phyloP scores from a whole-genome alignment of 2,329 filamentous ascomycete genomes.

The Leptodontidium sp. region DNA sequence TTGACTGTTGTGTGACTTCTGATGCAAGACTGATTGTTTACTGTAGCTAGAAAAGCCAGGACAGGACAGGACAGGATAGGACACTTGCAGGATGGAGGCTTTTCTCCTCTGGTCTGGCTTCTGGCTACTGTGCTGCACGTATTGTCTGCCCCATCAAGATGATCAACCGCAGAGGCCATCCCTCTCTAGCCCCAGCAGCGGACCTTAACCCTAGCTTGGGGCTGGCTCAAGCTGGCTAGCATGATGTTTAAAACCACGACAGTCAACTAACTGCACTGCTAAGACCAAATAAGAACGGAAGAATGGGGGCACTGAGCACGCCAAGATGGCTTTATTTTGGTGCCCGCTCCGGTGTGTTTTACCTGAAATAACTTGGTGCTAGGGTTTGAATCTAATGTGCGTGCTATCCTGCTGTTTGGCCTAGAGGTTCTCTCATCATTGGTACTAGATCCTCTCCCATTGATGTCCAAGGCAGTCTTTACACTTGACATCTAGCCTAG shows the following conservation, averaged over 20 bases:
- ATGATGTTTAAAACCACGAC: slow-evolving; percentile 18
- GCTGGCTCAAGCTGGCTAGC: not conserved
- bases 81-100: not conserved
- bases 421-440: no score
- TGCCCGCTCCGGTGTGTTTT: not conserved
- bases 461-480: no score
- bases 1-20: slow-evolving; percentile 1
- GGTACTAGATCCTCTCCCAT: no score
- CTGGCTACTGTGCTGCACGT: no score
- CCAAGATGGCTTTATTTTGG: not conserved
- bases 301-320: not conserved
- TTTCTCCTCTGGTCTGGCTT: not conserved
- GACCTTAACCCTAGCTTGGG: not conserved
- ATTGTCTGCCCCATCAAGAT: not conserved
- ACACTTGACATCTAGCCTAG: no score
- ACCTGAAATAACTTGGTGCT: slow-evolving; percentile 3
- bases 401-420: no score
- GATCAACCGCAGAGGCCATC: slow-evolving; percentile 1
- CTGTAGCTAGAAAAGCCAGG: no score
- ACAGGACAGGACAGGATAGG: no score
- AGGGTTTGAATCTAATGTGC: no score
- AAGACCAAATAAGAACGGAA: not conserved
- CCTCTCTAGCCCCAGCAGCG: no score
- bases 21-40: not conserved
- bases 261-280: not conserved